Conservation (phyloP, 1,139 yeast species). For the Debaryomyces subglobosus region DNA sequence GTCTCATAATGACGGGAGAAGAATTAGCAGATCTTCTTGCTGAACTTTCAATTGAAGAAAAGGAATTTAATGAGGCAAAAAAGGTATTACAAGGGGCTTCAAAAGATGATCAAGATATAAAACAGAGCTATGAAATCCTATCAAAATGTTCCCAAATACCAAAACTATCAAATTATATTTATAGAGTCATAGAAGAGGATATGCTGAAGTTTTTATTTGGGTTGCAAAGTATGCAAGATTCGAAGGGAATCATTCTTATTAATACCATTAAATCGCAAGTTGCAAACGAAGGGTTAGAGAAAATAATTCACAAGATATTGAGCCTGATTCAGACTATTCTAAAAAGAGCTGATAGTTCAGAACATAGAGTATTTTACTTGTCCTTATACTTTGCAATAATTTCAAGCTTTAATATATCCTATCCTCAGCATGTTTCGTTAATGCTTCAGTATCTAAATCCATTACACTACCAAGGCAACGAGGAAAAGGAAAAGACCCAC, state of each 20-base stretch:
- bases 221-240: conserved; percentile 21
- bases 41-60: conserved; percentile 5
- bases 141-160: conserved; percentile 18
- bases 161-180: conserved; percentile 15
- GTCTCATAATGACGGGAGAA: not conserved
- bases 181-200: conserved; percentile 23
- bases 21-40: not conserved
- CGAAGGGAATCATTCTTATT: conserved; percentile 18
- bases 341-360: conserved; percentile 13
- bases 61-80: conserved; percentile 4
- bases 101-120: not conserved
- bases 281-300: conserved; percentile 6
- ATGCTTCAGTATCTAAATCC: conserved; percentile 27
- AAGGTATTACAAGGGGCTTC: not conserved
- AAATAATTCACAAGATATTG: conserved; percentile 17
- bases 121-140: conserved; percentile 3
- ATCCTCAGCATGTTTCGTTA: conserved; percentile 28
- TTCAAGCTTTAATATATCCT: conserved; percentile 22
- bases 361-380: conserved; percentile 16
- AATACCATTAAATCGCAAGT: conserved; percentile 15
- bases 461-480: conserved; percentile 12
- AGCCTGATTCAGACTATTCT: conserved; percentile 17
- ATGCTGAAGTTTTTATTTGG: conserved; percentile 22
- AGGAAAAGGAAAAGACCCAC: conserved; percentile 14
- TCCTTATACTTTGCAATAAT: conserved; percentile 22